phyloP scores from a whole-genome alignment of 192 early-diverging fungal species.

The Coemansia sp. region DNA sequence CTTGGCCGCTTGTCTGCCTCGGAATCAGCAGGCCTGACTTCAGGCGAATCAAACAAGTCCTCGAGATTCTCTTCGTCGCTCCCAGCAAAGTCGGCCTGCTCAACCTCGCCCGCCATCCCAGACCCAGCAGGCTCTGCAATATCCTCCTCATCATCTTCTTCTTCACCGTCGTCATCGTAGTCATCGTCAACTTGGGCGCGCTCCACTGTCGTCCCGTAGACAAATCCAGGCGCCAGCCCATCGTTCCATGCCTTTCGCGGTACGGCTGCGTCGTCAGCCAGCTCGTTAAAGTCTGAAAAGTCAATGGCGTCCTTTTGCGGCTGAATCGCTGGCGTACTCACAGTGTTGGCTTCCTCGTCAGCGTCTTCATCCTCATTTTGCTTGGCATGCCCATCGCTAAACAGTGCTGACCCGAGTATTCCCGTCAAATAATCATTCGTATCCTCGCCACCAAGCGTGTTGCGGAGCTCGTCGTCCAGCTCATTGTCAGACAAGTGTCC shows the following conservation, averaged over 20 bases:
- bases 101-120: not conserved
- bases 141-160: constrained; percentile 2
- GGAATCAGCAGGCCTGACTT: not conserved
- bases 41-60: constrained; percentile 48
- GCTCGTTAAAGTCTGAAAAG: constrained; percentile 78
- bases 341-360: constrained; percentile 27
- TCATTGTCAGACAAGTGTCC: constrained; percentile 68
- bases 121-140: not conserved
- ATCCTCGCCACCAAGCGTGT: constrained; percentile 43
- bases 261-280: constrained; percentile 57
- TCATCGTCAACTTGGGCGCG: constrained; percentile 56
- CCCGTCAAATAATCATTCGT: constrained; percentile 21
- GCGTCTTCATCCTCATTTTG: constrained; percentile 34
- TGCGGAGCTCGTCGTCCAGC: constrained; percentile 52
- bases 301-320: constrained; percentile 73
- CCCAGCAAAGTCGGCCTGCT: constrained; percentile 7
- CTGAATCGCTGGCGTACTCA: constrained; percentile 31
- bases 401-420: constrained; percentile 28
- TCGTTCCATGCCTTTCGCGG: constrained; percentile 9
- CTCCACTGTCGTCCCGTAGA: constrained; percentile 3
- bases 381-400: constrained; percentile 14
- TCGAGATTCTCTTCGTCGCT: constrained; percentile 48
- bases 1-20: not conserved
- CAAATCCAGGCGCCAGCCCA: not conserved
- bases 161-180: constrained; percentile 52